Base-by-base conservation (phyloP, 169 alveolate species). In the Miamiensis avidus region DNA sequence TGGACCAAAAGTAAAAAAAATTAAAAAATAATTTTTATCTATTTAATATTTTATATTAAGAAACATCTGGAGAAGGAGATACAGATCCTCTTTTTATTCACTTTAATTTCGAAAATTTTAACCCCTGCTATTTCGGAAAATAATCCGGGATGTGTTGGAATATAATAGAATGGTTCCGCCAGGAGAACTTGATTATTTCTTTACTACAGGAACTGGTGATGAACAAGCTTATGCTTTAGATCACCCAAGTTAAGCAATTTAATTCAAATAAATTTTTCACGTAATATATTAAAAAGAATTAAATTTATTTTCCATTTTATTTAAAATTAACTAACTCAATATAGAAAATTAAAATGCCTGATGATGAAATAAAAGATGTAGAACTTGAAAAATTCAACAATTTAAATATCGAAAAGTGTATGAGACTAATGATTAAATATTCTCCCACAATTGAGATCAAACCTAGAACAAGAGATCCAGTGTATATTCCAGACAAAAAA, bases 71-170 rank as follows among this genome's bases (percentile, higher is more conserved):
- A 28, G 78, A 82, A 31, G 29, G 75, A 4, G 86, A 34, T 29
- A 65, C 78, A 6, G 89, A 85, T 74, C 89, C 89, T 15, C 34
- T 85, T 49, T 85, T 85, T 79, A 31, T 85, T 31, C 89, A 85
- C 32, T 73, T 85, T 74, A 82, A 85, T 74, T 85, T 85, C 34
- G 89, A 85, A 79, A 81, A 85, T 27, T 85, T 72, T 82, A 78
- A 79, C 30, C 33, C 76, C 1, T 76, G 72, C 29, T 85, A 78
- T 65, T 82, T 25, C 27, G 78, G 83, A 29, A 74, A 85, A 65
- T 75, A 74, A 16, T 29, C 29, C 25, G 74, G 29, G 15, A 34
- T 30, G 34, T 33, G 27, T 82, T 72, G 27, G 49, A 33, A 49
- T 77, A 78, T 31, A 69, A 65, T 29, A 73, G 82, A 74, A 81